Evolutionary conservation across 176 grass and related monocot genomes (phyloP), one percentile per base, ranked within the genome.

Genomic region (Raddia distichophylla): DNA sequence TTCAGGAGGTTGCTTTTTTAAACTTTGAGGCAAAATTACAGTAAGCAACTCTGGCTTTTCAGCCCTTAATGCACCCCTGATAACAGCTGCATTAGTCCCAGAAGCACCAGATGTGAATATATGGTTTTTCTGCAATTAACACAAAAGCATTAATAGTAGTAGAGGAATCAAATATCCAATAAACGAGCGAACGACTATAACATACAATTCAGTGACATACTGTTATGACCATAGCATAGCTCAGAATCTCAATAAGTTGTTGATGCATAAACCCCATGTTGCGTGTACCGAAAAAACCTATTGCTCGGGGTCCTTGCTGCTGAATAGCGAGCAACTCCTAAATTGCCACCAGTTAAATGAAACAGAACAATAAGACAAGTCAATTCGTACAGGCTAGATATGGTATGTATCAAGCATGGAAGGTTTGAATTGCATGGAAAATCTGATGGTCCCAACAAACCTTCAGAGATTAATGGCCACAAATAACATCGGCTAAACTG

Each of bases 221-320:
- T 70, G 93, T 96, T 91, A 99, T 99, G 68, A 99, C 89, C 97
- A 99, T 99, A 18, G 97, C 93, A 88, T 99, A 99, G 81, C 97
- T 99, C 37, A 96, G 85, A 89, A 99, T 99, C 87, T 99, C 97
- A 78, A 99, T 99, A 77, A 99, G 97, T 73, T 99, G 93, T 75
- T 99, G 97, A 74, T 99, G 97, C 93, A 99, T 99, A 63, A 78
- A 99, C 7, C 97, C 97, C 97, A 99, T 96, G 71, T 99, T 96
- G 64, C 91, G 93, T 16, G 97, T 99, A 64, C 97, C 97, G 72
- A 99, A 99, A 80, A 99, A 99, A 69, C 93, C 93, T 80, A 99
- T 99, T 65, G 90, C 83, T 48, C 97, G 83, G 13, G 97, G 93
- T 59, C 97, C 97, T 94, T 96, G 89, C 74, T 99, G 97, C 78